Conservation (phyloP, 345 rosid genomes). For the Sonneratia alba region DNA sequence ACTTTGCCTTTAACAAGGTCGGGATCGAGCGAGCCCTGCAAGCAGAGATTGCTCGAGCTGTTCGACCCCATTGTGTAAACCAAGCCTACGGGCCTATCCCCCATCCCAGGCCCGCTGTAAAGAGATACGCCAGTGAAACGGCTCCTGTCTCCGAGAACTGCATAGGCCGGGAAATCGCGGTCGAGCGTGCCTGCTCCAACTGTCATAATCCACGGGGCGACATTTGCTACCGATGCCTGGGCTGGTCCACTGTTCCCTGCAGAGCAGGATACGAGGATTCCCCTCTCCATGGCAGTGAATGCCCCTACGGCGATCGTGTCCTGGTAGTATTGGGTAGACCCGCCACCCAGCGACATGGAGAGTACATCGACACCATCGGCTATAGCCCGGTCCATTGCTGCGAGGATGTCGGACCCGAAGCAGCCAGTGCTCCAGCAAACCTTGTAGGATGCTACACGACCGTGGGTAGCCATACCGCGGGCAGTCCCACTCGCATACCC, state of each 20-base stretch:
- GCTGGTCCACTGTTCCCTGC: slow-evolving; percentile 85
- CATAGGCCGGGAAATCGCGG: slow-evolving; percentile 72
- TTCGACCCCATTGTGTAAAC: slow-evolving; percentile 40
- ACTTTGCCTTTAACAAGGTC: slow-evolving; percentile 51
- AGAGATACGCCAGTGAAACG: slow-evolving; percentile 56
- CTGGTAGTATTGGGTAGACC: slow-evolving; percentile 53
- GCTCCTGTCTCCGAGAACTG: slow-evolving; percentile 37
- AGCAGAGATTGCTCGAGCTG: slow-evolving; percentile 42
- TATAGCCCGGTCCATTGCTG: slow-evolving; percentile 80
- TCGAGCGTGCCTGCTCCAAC: slow-evolving; percentile 91
- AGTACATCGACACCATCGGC: slow-evolving; percentile 78
- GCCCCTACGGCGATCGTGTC: slow-evolving; percentile 76
- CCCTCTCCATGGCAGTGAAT: slow-evolving; percentile 68
- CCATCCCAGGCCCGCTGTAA: slow-evolving; percentile 65
- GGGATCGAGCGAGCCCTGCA: slow-evolving; percentile 61
- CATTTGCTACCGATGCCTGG: slow-evolving; percentile 50
- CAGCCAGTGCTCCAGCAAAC: slow-evolving; percentile 78
- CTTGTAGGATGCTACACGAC: slow-evolving; percentile 75
- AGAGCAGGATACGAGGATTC: slow-evolving; percentile 69
- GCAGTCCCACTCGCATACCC: slow-evolving; percentile 76
- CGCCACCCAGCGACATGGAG: slow-evolving; percentile 81
- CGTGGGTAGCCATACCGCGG: slow-evolving; percentile 66
- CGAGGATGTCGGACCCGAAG: slow-evolving; percentile 74
- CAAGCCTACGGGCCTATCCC: slow-evolving; percentile 39
- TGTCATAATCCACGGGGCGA: slow-evolving; percentile 92